Evolutionary conservation across 1,284 basidiomycete genomes (phyloP).

Genomic region (Pascua guehoae): DNA sequence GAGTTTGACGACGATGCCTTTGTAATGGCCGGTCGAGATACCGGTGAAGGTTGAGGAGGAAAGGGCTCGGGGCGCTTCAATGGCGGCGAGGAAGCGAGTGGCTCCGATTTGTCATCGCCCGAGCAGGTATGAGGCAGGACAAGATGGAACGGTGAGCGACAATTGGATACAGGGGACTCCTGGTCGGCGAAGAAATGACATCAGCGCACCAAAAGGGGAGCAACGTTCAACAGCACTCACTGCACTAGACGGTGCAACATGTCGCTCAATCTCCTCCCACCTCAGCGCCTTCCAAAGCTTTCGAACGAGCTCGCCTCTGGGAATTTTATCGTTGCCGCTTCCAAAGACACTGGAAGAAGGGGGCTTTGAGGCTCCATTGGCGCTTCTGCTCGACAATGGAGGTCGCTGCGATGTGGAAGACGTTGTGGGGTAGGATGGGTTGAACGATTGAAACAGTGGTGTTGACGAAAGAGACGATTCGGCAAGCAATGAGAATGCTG

Average conservation of each 20-base stretch:
- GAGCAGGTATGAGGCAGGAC: conserved; percentile 38
- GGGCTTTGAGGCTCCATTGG: conserved; percentile 9
- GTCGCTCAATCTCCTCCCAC: conserved; percentile 45
- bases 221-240: too few species aligned
- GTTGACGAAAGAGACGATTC: conserved; percentile 40
- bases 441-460: conserved; percentile 40
- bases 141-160: conserved; percentile 41
- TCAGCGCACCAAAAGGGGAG: too few species aligned
- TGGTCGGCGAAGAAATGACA: neutral
- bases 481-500: conserved; percentile 40
- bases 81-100: conserved; percentile 16
- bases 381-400: conserved; percentile 7
- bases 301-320: conserved; percentile 40
- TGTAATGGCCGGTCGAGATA: neutral
- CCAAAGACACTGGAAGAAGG: conserved; percentile 4
- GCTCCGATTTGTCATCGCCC: neutral
- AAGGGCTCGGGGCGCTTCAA: conserved; percentile 31
- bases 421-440: conserved; percentile 30
- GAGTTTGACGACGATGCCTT: neutral
- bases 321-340: conserved; percentile 19
- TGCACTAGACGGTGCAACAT: conserved; percentile 13
- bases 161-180: conserved; percentile 15
- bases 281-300: conserved; percentile 44
- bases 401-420: neutral
- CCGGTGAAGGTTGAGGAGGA: conserved; percentile 17